Evolutionary conservation across 164 flowering plant genomes (phyloP).

Genomic region (Chimonanthus praecox): DNA sequence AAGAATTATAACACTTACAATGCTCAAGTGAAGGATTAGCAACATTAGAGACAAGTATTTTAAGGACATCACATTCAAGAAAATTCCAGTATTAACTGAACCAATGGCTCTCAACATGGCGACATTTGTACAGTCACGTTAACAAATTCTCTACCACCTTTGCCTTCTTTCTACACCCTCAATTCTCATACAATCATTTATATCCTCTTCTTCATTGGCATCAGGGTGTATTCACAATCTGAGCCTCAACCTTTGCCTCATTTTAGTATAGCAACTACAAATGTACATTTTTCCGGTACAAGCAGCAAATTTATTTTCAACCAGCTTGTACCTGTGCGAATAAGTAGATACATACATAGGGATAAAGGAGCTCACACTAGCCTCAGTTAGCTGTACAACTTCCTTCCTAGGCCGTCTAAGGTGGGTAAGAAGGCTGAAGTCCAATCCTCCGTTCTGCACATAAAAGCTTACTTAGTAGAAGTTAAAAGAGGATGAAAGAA

Average conservation of each 20-base stretch:
- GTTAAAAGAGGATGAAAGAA: too few species aligned
- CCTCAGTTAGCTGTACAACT: constrained; percentile 77
- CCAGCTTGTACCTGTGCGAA: constrained; percentile 33
- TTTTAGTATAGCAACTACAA: constrained; percentile 62
- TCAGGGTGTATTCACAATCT: constrained; percentile 39
- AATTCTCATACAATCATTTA: constrained; percentile 39
- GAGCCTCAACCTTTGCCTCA: constrained; percentile 52
- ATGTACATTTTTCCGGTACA: constrained; percentile 68
- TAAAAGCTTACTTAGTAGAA: constrained; percentile 21
- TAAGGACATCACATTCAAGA: constrained; percentile 5
- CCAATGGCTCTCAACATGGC: constrained; percentile 47
- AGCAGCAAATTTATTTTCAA: constrained; percentile 38
- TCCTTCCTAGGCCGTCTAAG: constrained; percentile 32
- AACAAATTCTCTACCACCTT: constrained; percentile 38
- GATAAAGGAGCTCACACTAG: constrained; percentile 31
- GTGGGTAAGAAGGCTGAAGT: constrained; percentile 36
- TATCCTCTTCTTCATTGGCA: constrained; percentile 49
- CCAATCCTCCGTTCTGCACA: constrained; percentile 79
- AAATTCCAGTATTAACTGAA: constrained; percentile 37
- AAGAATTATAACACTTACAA: constrained; percentile 9
- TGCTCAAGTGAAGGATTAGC: background rate
- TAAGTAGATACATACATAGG: constrained; percentile 21
- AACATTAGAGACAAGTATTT: constrained; percentile 19
- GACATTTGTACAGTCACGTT: constrained; percentile 64
- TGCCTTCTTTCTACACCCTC: constrained; percentile 41